A percentile compares a stretch with the other conserved stretches of the same genome.
Evolutionary conservation across 1,139 yeast genomes (phyloP).

Genomic region (Suhomyces terraborum): DNA sequence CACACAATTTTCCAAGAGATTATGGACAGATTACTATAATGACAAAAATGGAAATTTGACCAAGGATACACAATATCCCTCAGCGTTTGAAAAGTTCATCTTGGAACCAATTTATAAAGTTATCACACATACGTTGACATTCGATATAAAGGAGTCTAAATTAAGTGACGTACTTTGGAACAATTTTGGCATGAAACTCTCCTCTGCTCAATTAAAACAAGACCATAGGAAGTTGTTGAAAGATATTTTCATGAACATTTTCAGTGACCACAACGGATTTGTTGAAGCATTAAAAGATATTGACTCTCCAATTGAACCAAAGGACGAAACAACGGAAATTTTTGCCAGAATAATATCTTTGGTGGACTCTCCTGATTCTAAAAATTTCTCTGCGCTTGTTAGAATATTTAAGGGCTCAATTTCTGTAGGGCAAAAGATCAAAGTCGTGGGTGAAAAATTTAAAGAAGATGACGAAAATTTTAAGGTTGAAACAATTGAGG

Average conservation of each 20-base stretch:
- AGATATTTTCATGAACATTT: conserved; percentile 55
- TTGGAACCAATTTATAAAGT: conserved; percentile 82
- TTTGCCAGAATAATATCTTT: conserved; percentile 65
- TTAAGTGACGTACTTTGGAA: conserved; percentile 43
- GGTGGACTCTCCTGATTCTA: conserved; percentile 53
- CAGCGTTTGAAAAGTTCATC: conserved; percentile 70
- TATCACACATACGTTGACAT: conserved; percentile 60
- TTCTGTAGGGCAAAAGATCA: conserved; percentile 47
- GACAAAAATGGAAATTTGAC: conserved; percentile 47
- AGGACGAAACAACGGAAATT: conserved; percentile 3
- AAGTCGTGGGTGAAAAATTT: conserved; percentile 60
- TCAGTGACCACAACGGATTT: conserved; percentile 55
- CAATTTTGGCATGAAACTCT: conserved; percentile 47
- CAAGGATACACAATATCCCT: conserved; percentile 28
- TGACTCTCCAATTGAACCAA: conserved; percentile 3
- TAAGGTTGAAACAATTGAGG: conserved; percentile 44
- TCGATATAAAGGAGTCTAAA: conserved; percentile 46
- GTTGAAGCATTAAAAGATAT: conserved; percentile 47
- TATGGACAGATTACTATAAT: conserved; percentile 82
- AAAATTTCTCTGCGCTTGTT: conserved; percentile 54
- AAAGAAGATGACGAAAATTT: conserved; percentile 57
- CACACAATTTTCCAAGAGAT: conserved; percentile 47
- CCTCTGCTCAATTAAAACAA: conserved; percentile 39
- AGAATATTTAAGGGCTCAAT: conserved; percentile 65
- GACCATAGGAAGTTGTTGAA: conserved; percentile 63